Base-by-base conservation (phyloP, 2,329 filamentous ascomycete genomes). In the Sclerotinia trifoliorum region DNA sequence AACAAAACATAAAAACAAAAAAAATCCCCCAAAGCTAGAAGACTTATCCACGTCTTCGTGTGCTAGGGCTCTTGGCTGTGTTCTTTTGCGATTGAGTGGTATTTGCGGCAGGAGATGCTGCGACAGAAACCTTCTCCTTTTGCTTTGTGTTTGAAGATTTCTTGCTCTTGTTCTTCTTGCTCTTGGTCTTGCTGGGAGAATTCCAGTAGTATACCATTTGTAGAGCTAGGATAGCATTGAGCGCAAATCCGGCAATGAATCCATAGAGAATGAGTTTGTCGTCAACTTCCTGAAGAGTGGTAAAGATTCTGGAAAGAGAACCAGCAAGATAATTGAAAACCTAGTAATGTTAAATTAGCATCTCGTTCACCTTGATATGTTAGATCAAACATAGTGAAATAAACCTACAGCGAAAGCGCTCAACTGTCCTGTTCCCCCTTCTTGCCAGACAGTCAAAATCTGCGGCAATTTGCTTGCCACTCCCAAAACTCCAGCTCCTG, bases 181-280 rank as follows among this genome's bases (percentile, higher is more conserved):
- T 49, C 65, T 67, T 67, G 29, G 1, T 63, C 54, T 68, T 68
- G 32, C 54, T 68, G 13, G 85, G 85, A 10, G 84, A 81, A 76
- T 97, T 97, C 95, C 95, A 99, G 84, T 98, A 98, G 81, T 94
- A 96, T 39, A 96, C 78, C 90, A 99, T 95, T 83, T 99, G 95
- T 51, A 85, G 81, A 19, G 94, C 94, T 68, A 99, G 84, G 68
- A 99, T 85, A 68, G 89, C 84, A 80, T 99, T 99, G 74, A 99
- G 86, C n/a, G 84, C 81, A 78, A 97, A 97, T 39, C 93, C 95
- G 10, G 93, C 92, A 67, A 98, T 82, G 83, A 96, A 98, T 63
- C 94, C 91, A 81, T 96, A 98, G 35, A 99, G 86, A 75, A 99
- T 98, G 69, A 98, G 85, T 81, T 94, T 94, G 80, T 99, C 95